A percentile compares a stretch with the other conserved stretches of the same genome.
These are phyloP conservation scores for Podaxis mareebaensis DNA, from an alignment of 768 basidiomycete genomes.

Conservation along the genomic window DNA sequence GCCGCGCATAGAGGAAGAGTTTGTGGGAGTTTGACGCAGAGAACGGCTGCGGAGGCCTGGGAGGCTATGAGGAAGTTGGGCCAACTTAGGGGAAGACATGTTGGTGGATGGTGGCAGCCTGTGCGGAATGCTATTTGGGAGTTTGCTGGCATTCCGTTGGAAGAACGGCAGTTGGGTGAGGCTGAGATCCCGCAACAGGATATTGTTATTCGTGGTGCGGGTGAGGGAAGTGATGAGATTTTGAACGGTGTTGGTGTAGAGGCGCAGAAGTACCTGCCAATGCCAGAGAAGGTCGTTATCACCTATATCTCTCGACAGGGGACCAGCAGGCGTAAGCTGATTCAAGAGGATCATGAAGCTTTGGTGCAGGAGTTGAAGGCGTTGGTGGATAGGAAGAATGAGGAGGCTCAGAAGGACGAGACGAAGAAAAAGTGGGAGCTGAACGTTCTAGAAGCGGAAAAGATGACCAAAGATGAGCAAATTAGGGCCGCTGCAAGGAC, in stretches of 20 bases:
- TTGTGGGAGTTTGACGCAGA: conserved; percentile 65
- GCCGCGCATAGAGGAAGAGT: conserved; percentile 69
- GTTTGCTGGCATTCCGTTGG: conserved; percentile 50
- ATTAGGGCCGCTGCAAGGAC: conserved; percentile 63
- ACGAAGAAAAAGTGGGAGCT: conserved; percentile 52
- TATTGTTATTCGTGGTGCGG: conserved; percentile 12
- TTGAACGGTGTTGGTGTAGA: conserved; percentile 23
- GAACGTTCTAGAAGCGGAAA: conserved; percentile 61
- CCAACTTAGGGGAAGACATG: conserved; percentile 38
- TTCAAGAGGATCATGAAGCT: conserved; percentile 52
- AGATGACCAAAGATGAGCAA: conserved; percentile 75
- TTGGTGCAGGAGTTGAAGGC: conserved; percentile 54
- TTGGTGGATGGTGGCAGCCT: conserved; percentile 80
- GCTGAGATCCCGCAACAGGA: conserved; percentile 12
- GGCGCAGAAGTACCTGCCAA: conserved; percentile 32
- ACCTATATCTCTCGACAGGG: conserved; percentile 74
- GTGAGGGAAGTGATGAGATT: conserved; percentile 20
- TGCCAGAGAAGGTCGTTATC: conserved; percentile 57
- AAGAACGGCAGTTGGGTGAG: conserved; percentile 4
- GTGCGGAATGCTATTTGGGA: conserved; percentile 63
- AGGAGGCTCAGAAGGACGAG: conserved; percentile 23
- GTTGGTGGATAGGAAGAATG: conserved; percentile 42
- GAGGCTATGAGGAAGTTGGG: conserved; percentile 44
- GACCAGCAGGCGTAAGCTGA: conserved; percentile 48
- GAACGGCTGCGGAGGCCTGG: conserved; percentile 72